Base-by-base conservation (phyloP, 306 rosid genomes). In the Trifolium subterraneum region DNA sequence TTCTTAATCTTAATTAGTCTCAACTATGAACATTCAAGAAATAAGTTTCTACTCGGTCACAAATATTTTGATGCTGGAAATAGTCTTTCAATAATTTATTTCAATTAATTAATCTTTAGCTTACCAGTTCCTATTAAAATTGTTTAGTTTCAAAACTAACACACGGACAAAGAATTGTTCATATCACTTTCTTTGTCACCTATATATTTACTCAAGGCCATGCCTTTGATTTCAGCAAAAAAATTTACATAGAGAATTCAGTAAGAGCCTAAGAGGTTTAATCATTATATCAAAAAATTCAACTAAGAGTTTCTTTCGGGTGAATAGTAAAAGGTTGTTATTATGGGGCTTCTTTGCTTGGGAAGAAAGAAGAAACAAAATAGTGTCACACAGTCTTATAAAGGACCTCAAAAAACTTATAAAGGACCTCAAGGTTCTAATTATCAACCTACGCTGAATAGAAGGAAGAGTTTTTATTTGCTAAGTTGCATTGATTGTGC, bases 261-360 rank as follows among this genome's bases (percentile, higher is more conserved):
- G 25, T 7, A 18, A 55, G 8, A 22, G 31, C 31, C 3, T 27
- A 27, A 27, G 31, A 27, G 31, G 31, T 27, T 0, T 27, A 27
- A 27, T 27, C 31, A 27, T 27, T 27, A 27, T 3, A 27, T 27
- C 31, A 27, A 27, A 27, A 27, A 2, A 27, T 27, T 27, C 4
- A 4, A 27, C 5, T 27, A 3, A 27, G 31, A 29, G 6, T 6
- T 4, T 29, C 33, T 4, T 29, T 29, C 7, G 6, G 31, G 31
- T 27, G 31, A 27, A 27, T 27, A 29, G 33, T 29, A 4, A 29
- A 5, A 29, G 50, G 6, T 44, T 45, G 4, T 25, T 56, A 3
- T 56, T 56, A 60, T 60, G 42, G 41, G 66, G 41, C 29, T 41
- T 31, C 5, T 60, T 60, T 29, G 66, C 13, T 60, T 60, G 29